Conservation (phyloP, 2,329 filamentous ascomycete genomes). For the Curvularia sp. region DNA sequence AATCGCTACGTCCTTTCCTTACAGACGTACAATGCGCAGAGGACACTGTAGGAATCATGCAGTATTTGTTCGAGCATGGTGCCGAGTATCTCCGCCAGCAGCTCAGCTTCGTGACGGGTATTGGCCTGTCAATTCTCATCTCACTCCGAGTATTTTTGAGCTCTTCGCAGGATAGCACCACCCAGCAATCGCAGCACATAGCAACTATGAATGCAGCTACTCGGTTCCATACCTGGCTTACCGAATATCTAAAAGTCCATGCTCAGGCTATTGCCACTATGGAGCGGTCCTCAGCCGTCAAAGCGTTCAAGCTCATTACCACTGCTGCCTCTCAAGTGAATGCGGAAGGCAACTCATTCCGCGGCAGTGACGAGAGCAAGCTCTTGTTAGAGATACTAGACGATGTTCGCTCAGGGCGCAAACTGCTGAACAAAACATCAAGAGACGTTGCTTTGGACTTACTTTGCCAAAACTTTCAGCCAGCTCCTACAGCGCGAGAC, state of each 20-base stretch:
- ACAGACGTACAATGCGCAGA: constrained; percentile 87
- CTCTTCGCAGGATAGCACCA: constrained; percentile 77
- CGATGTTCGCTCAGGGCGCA: constrained; percentile 68
- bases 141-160: constrained; percentile 79
- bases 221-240: constrained; percentile 80
- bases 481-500: constrained; percentile 63
- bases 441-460: constrained; percentile 73
- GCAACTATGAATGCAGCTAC: constrained; percentile 78
- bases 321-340: constrained; percentile 72
- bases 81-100: constrained; percentile 67
- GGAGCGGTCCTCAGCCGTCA: constrained; percentile 45
- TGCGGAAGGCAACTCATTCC: constrained; percentile 72
- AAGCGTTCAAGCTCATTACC: constrained; percentile 72
- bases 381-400: constrained; percentile 80
- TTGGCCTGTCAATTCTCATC: constrained; percentile 78
- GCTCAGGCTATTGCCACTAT: constrained; percentile 31
- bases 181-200: constrained; percentile 82
- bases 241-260: constrained; percentile 69
- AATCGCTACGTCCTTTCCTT: constrained; percentile 78
- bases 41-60: constrained; percentile 84
- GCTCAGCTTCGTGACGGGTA: constrained; percentile 81
- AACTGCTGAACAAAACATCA: constrained; percentile 74
- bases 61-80: constrained; percentile 80
- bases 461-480: constrained; percentile 77
- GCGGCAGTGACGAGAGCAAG: constrained; percentile 76